phyloP scores from a whole-genome alignment of 176 grass and related monocot genomes.

The Oryza meyeriana region DNA sequence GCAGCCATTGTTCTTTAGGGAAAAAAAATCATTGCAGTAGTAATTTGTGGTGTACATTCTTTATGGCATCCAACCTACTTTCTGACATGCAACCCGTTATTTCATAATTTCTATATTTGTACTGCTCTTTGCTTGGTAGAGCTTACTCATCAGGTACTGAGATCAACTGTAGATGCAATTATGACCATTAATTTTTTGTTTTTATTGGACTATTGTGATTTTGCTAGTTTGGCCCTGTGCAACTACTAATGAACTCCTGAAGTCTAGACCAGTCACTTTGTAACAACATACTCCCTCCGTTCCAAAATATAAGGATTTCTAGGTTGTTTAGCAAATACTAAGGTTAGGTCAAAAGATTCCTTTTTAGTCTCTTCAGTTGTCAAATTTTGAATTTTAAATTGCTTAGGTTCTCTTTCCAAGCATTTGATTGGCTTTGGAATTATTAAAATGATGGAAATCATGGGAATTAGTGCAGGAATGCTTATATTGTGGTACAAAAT shows the following conservation, averaged over 20 bases:
- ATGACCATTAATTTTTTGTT: neutral
- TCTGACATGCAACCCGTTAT: neutral
- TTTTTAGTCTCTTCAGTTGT: too few relatives aligned
- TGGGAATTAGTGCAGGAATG: too few relatives aligned
- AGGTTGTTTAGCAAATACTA: too few relatives aligned
- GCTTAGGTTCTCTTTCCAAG: too few relatives aligned
- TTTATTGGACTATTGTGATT: constrained; percentile 8
- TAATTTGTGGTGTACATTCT: neutral
- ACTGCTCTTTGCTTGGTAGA: constrained; percentile 19
- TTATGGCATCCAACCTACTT: neutral
- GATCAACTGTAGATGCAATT: neutral
- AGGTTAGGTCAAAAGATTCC: too few relatives aligned
- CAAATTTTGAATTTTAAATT: too few relatives aligned
- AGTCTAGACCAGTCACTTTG: neutral
- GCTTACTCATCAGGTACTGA: neutral
- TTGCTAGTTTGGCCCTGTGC: constrained; percentile 15
- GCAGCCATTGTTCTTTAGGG: neutral
- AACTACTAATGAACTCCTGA: neutral
- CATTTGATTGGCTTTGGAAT: too few relatives aligned
- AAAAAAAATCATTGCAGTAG: neutral
- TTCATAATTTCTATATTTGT: neutral
- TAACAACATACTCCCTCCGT: too few relatives aligned
- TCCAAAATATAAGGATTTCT: too few relatives aligned
- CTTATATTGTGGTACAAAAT: too few relatives aligned
- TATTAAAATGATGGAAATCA: too few relatives aligned